Conservation (phyloP, 352 stramenopile genomes). For the Phytophthora foliorum region DNA sequence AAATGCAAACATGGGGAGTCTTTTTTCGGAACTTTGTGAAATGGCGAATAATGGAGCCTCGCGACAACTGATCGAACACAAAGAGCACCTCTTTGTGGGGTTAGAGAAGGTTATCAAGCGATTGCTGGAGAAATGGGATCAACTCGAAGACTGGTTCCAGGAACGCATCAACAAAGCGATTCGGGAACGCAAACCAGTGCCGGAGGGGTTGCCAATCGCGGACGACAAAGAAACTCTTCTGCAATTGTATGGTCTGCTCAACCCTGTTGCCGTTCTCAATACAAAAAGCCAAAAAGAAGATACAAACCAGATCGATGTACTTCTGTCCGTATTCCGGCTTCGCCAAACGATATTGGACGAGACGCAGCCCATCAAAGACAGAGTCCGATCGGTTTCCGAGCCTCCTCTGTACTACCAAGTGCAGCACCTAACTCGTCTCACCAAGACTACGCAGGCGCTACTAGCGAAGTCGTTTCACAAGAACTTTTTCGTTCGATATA, state of each 20-base stretch:
- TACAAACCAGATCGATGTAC: constrained; percentile 16
- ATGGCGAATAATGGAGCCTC: neutral
- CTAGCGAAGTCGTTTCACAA: neutral
- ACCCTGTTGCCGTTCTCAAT: constrained; percentile 13
- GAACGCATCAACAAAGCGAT: constrained; percentile 16
- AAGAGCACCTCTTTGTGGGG: constrained; percentile 20
- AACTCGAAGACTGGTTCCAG: constrained; percentile 27
- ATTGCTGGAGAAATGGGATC: constrained; percentile 15
- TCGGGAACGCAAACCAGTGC: constrained; percentile 7
- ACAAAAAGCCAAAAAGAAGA: constrained; percentile 12
- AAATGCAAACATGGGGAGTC: constrained; percentile 14
- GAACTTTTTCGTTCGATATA: constrained; percentile 2
- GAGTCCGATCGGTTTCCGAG: neutral
- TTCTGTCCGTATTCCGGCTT: constrained; percentile 13
- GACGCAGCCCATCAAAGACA: neutral
- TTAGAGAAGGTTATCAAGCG: constrained; percentile 11
- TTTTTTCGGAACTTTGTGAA: constrained; percentile 15
- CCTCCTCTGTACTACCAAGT: neutral
- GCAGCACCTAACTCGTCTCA: neutral
- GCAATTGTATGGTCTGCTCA: constrained; percentile 13
- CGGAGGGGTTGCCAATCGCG: constrained; percentile 2
- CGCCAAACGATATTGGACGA: neutral
- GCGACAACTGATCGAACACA: constrained; percentile 3
- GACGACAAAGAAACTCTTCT: constrained; percentile 13
- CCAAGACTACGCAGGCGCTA: neutral